Percentiles rank a stretch among this genome's conserved stretches.
Conservation (phyloP, 768 basidiomycete genomes). For the Naganishia randhawae region DNA sequence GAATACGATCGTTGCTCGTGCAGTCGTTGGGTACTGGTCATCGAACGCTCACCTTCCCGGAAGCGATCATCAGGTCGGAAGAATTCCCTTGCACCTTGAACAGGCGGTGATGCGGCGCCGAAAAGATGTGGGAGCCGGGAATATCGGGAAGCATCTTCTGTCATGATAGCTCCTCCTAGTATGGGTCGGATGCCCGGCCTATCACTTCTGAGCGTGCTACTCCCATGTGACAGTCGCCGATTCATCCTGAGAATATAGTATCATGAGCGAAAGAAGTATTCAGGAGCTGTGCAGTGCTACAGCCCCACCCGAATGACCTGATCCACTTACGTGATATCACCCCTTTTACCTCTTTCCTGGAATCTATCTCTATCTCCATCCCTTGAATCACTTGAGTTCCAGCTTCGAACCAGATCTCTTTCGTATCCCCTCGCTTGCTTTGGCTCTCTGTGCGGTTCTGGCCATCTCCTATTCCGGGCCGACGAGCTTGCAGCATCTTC, state of each 20-base stretch:
- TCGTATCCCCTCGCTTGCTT: neutral
- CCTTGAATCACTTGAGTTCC: neutral
- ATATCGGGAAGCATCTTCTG: neutral
- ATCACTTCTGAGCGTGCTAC: neutral
- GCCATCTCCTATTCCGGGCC: neutral
- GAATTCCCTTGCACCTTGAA: neutral
- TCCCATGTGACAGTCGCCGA: neutral
- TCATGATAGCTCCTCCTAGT: neutral
- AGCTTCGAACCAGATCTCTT: conserved; percentile 1
- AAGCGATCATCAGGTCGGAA: neutral
- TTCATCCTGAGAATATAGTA: neutral
- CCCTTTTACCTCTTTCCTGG: neutral
- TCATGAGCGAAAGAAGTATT: neutral
- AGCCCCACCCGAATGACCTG: neutral
- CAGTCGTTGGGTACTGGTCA: neutral
- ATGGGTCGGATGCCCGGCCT: neutral
- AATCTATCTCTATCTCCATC: neutral
- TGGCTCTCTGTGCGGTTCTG: neutral
- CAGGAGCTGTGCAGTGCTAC: neutral
- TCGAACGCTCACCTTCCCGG: neutral
- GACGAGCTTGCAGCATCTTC: neutral
- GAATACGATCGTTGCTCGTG: neutral
- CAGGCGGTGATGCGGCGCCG: neutral
- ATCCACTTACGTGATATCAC: neutral
- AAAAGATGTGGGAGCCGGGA: neutral